A percentile compares a stretch with the other conserved stretches of the same genome.
phyloP scores from a whole-genome alignment of 1,139 yeast genomes.

The Tardiomyces blankii region DNA sequence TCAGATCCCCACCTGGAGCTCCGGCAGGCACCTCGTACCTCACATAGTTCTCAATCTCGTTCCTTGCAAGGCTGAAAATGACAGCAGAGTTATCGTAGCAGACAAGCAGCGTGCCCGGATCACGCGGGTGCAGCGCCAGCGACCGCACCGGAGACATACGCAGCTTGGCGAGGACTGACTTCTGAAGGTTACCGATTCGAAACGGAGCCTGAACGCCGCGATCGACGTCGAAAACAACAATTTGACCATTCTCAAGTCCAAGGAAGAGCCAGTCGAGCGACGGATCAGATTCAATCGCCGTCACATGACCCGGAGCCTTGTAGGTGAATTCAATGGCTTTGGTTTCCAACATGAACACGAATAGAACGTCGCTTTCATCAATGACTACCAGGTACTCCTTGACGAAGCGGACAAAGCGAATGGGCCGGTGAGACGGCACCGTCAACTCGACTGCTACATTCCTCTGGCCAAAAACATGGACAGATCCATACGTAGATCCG shows the following conservation, averaged over 20 bases:
- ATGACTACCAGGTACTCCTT: slow-evolving; percentile 73
- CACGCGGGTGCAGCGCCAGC: slow-evolving; percentile 80
- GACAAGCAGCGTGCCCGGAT: slow-evolving; percentile 65
- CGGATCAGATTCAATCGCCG: slow-evolving; percentile 68
- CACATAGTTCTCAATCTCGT: slow-evolving; percentile 44
- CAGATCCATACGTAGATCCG: slow-evolving; percentile 57
- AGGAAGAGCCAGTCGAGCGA: slow-evolving; percentile 76
- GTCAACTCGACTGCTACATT: slow-evolving; percentile 62
- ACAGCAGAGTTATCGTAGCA: slow-evolving; percentile 64
- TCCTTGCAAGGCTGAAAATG: slow-evolving; percentile 53
- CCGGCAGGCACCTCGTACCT: slow-evolving; percentile 49
- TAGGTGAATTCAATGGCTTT: slow-evolving; percentile 37
- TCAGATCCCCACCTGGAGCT: slow-evolving; percentile 51
- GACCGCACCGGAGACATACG: slow-evolving; percentile 49
- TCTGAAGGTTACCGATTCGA: slow-evolving; percentile 65
- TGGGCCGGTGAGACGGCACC: slow-evolving; percentile 33
- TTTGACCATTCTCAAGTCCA: slow-evolving; percentile 69
- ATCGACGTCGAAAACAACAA: slow-evolving; percentile 76
- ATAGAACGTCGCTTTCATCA: slow-evolving; percentile 43
- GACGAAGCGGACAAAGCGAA: slow-evolving; percentile 51
- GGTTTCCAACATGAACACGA: slow-evolving; percentile 59
- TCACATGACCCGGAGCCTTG: slow-evolving; percentile 45
- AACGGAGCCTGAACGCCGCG: slow-evolving; percentile 56
- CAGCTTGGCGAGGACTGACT: slow-evolving; percentile 19
- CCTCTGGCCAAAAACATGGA: slow-evolving; percentile 76